phyloP scores from a whole-genome alignment of 2,329 filamentous ascomycete species.

The Colletotrichum sp. region DNA sequence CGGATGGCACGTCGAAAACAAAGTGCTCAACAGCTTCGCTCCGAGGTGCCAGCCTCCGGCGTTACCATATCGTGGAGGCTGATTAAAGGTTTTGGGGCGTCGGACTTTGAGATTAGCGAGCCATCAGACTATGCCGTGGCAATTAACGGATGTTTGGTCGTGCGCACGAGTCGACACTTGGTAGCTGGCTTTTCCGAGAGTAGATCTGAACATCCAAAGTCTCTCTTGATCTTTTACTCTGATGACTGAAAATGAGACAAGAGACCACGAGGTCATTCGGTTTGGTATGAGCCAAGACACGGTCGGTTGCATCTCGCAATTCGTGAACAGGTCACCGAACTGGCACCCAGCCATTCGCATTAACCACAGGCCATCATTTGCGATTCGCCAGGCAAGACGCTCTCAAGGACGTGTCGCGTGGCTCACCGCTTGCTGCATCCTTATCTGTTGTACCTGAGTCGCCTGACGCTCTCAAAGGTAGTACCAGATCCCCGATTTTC shows the following conservation, averaged over 20 bases:
- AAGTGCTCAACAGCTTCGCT: not conserved
- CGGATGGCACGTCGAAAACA: not conserved
- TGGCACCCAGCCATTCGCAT: not conserved
- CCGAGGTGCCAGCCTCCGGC: not conserved
- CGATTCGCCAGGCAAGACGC: not conserved
- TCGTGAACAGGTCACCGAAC: not conserved
- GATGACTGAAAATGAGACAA: not conserved
- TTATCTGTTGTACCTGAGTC: conserved; percentile 9
- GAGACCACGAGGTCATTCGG: not conserved
- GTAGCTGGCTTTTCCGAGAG: not conserved
- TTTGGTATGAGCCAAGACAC: not conserved
- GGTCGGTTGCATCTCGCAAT: not conserved
- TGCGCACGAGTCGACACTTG: not conserved
- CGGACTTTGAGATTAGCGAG: not conserved
- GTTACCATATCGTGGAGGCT: not conserved
- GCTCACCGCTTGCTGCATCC: conserved; percentile 4
- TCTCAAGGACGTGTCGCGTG: conserved; percentile 4
- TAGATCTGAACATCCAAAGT: not conserved
- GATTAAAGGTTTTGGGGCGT: not conserved
- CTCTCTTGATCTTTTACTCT: not conserved
- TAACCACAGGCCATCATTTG: not conserved
- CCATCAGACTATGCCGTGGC: not conserved
- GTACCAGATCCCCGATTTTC: not conserved
- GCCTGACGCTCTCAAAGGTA: not conserved
- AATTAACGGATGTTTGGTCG: not conserved